These are phyloP conservation scores for Leccinellum luteum DNA, from an alignment of 768 basidiomycete species.

Conservation along the genomic window DNA sequence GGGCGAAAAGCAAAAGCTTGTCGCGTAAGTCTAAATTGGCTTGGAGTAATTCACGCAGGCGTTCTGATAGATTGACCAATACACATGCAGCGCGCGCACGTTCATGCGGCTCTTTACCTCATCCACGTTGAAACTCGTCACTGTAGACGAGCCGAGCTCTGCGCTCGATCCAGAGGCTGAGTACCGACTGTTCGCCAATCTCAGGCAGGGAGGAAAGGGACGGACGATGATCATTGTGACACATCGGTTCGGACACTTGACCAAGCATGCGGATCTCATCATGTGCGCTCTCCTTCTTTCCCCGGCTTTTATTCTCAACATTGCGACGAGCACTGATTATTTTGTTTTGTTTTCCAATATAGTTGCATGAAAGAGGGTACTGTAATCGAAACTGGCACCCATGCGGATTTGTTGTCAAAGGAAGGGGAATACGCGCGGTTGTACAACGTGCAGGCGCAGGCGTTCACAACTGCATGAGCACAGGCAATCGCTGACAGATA, in stretches of 20 bases:
- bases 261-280: constrained; percentile 36
- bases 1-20: constrained; percentile 34
- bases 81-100: constrained; percentile 31
- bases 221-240: constrained; percentile 42
- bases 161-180: constrained; percentile 38
- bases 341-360: not conserved
- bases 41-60: too few relatives aligned
- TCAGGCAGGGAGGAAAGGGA: constrained; percentile 27
- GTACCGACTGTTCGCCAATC: constrained; percentile 29
- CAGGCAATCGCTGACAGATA: too few relatives aligned
- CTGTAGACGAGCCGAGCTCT: constrained; percentile 39
- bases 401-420: constrained; percentile 26
- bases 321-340: not conserved
- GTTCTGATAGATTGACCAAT: not conserved
- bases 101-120: constrained; percentile 39
- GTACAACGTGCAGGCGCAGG: constrained; percentile 34
- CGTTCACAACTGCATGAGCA: constrained; percentile 17
- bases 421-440: constrained; percentile 34
- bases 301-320: not conserved
- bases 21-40: constrained; percentile 13
- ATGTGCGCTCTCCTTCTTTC: constrained; percentile 26
- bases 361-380: constrained; percentile 26
- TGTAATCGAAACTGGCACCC: constrained; percentile 35
- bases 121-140: constrained; percentile 26
- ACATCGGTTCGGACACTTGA: constrained; percentile 39